Evolutionary conservation across 495 filamentous ascomycete species (phyloP).

Genomic region (Annulohypoxylon nitens): DNA sequence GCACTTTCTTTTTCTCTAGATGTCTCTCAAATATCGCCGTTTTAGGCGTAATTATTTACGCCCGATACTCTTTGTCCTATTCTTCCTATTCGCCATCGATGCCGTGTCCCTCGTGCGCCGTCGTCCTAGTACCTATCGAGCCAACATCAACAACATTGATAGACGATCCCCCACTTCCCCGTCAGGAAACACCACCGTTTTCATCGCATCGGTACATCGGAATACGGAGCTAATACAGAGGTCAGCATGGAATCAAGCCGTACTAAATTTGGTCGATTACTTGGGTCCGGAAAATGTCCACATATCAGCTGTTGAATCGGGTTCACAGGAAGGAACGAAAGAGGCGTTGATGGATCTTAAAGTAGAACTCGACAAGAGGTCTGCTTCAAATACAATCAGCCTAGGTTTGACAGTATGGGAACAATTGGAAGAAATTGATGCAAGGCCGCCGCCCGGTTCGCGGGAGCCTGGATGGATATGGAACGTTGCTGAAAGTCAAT

Average conservation of each 20-base stretch:
- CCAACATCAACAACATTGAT: slow-evolving; percentile 30
- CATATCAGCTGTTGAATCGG: slow-evolving; percentile 76
- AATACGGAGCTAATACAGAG: slow-evolving; percentile 72
- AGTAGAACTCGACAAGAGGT: slow-evolving; percentile 61
- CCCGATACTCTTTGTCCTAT: slow-evolving; percentile 47
- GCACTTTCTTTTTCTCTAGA: slow-evolving; percentile 35
- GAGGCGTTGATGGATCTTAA: slow-evolving; percentile 71
- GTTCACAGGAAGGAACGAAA: slow-evolving; percentile 76
- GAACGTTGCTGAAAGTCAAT: slow-evolving; percentile 63
- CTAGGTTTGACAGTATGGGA: slow-evolving; percentile 69
- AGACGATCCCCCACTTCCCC: slow-evolving; percentile 30
- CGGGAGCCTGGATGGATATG: slow-evolving; percentile 66
- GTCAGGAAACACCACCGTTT: slow-evolving; percentile 57
- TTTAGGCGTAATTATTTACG: slow-evolving; percentile 52
- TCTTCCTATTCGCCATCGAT: slow-evolving; percentile 52
- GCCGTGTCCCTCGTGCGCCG: slow-evolving; percentile 43
- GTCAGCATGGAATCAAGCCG: slow-evolving; percentile 69
- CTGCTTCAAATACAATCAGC: slow-evolving; percentile 66
- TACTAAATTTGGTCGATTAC: slow-evolving; percentile 65
- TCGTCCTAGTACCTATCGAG: slow-evolving; percentile 49
- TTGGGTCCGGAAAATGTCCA: slow-evolving; percentile 74
- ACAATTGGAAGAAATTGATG: slow-evolving; percentile 63
- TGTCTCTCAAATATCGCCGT: slow-evolving; percentile 50
- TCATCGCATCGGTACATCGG: slow-evolving; percentile 76
- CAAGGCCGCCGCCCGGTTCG: slow-evolving; percentile 59